Evolutionary conservation across 2,329 filamentous ascomycete species (phyloP), one percentile per base, ranked within the genome.

Genomic region (Hypomyces rosellus): DNA sequence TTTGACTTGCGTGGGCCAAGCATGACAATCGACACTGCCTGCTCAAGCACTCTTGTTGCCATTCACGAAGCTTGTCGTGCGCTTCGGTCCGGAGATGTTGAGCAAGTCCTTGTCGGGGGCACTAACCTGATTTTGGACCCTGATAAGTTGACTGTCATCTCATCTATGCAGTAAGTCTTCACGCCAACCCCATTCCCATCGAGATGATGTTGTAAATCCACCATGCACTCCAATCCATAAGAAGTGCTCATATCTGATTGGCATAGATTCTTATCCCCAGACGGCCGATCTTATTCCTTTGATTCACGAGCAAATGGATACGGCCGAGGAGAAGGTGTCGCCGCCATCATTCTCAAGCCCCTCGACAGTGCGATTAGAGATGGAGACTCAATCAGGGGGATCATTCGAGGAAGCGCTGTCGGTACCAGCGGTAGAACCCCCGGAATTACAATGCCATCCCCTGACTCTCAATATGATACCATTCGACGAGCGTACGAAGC

Each of bases 301-400:
- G 51, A 53, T 25, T 50, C 48, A 11, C 38, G 48, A 36, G 54
- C 49, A 12, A 54, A 78, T 54, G 77, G 75, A 0, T 79, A 79
- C 55, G 74, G 65, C 12, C 69, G 77, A 1, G 77, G 76, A 6
- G 78, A 81, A 41, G 77, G 76, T 2, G 58, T 76, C 5, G 71
- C 67, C 1, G 61, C 66, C 0, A 56, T 79, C 0, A 59, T 77
- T 1, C 53, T 81, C 9, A 80, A 80, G 54, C 60, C 57, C 3
- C 62, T 78, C 12, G 65, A 57, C 18, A 57, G 65, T 2, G 77
- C 77, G 0, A 53, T 78, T 14, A 60, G 13, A 20, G 54, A 63
- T 54, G 55, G 57, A 33, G 56, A 63, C 47, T 36, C 34, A 7
- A 58, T 62, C 42, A 33, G 46, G 30, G 48, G 46, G 12, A 41